Evolutionary conservation across 1,284 basidiomycete genomes (phyloP), one percentile per base, ranked within the genome.

Genomic region (Ganoderma resinaceum): DNA sequence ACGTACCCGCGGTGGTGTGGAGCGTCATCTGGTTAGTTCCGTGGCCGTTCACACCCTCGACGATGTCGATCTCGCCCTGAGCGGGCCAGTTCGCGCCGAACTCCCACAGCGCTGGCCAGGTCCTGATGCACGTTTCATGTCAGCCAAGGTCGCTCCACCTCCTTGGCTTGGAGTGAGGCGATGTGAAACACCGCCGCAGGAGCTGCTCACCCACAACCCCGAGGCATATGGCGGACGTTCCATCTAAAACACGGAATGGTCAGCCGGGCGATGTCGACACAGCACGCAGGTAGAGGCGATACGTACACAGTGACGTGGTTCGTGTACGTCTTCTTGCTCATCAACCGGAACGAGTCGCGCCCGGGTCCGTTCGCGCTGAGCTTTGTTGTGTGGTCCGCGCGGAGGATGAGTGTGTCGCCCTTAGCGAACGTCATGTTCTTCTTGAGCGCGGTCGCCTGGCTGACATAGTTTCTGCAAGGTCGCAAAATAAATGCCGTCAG

Each of bases 1-100:
- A 66, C 74, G 53, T 62, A 83, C 84, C 83, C 20, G 83, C 60
- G 64, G 78, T 81, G 0, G 91, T 91, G 76, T 94, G 93, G 9
- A 94, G 79, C 11, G 89, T 90, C 2, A 84, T 83, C 61, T 83
- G 81, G 75, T 94, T 88, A 18, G 87, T 83, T 0, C 78, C 77
- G 72, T 83, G 78, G 73, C 86, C 83, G 73, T 92, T 91, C 42
- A 91, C 87, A 14, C 87, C 91, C 77, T 93, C 91, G 16, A 92
- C 63, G 33, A 93, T 89, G 77, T 93, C 91, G 31, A 91, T 84
- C 77, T 93, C 88, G 0, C 89, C 89, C 87, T 46, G 43, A 11
- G 43, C 43, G n/a, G n/a, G 43, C n/a, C 43, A 46, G 43, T 46
- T 46, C n/a, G 43, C 43, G n/a, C 43, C 43, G 0, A 46, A 46